Conservation (phyloP, 1,284 basidiomycete species). For the Ceratobasidium sp. region DNA sequence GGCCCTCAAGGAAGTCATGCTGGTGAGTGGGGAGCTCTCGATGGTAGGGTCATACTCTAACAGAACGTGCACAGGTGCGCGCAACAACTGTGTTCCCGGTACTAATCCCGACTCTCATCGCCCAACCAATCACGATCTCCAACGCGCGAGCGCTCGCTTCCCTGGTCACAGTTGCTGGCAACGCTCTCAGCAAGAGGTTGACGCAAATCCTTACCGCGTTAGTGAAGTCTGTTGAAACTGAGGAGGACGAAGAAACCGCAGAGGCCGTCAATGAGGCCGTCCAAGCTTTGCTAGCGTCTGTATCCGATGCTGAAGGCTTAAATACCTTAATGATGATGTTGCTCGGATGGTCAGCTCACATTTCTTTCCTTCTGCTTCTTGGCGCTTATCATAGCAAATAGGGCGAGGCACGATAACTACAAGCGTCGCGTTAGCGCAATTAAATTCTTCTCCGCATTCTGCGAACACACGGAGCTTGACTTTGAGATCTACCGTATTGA, state of each 20-base stretch:
- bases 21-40: conserved; percentile 62
- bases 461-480: conserved; percentile 82
- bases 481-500: conserved; percentile 87
- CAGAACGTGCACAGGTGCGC: conserved; percentile 69
- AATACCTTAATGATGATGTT: conserved; percentile 89
- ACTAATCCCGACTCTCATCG: conserved; percentile 93
- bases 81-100: conserved; percentile 97
- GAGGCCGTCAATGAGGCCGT: conserved; percentile 82
- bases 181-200: conserved; percentile 85
- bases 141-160: conserved; percentile 93
- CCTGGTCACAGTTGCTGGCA: conserved; percentile 92
- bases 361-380: no score
- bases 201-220: conserved; percentile 80
- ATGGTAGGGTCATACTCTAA: conserved; percentile 33
- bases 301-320: conserved; percentile 85
- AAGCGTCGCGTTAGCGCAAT: conserved; percentile 81
- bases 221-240: conserved; percentile 74
- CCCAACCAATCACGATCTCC: conserved; percentile 92
- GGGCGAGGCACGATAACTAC: conserved; percentile 81
- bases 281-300: conserved; percentile 76
- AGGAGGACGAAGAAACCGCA: conserved; percentile 74
- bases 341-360: conserved; percentile 83
- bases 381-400: no score
- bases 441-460: conserved; percentile 82
- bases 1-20: conserved; percentile 95